Conservation (phyloP, 2,329 filamentous ascomycete genomes). For the Coleophoma eucalyptorum region DNA sequence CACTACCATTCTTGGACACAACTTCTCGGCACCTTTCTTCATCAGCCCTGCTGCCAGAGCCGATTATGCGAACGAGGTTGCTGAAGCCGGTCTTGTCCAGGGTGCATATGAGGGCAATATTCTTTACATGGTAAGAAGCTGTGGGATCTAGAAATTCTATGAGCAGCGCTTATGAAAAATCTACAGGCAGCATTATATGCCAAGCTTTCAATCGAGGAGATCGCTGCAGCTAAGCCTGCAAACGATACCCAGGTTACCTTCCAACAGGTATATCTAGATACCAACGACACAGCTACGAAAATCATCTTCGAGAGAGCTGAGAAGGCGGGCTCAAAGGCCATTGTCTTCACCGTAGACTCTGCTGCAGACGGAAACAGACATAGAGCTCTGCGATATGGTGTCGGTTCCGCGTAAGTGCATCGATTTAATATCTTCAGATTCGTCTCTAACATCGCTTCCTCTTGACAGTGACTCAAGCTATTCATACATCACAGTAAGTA, state of each 20-base stretch:
- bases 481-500: background rate
- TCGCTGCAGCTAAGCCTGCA: constrained; percentile 4
- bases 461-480: background rate
- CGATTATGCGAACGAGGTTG: constrained; percentile 27
- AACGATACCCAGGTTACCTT: constrained; percentile 12
- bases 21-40: constrained; percentile 32
- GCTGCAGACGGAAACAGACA: constrained; percentile 16
- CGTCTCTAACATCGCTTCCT: background rate
- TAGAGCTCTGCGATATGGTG: constrained; percentile 13
- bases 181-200: constrained; percentile 4
- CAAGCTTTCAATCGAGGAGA: constrained; percentile 8
- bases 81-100: constrained; percentile 30
- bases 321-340: constrained; percentile 16
- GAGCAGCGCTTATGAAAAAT: background rate
- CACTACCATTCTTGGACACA: constrained; percentile 25
- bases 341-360: constrained; percentile 21
- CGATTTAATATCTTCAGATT: background rate
- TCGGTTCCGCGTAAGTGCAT: constrained; percentile 9
- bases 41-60: constrained; percentile 29
- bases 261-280: constrained; percentile 15
- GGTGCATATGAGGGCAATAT: constrained; percentile 23
- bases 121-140: constrained; percentile 7
- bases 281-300: constrained; percentile 6
- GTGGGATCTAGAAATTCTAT: background rate
- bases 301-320: constrained; percentile 14